Evolutionary conservation across 2,329 filamentous ascomycete species (phyloP).

Genomic region (Eurotiales sp.): DNA sequence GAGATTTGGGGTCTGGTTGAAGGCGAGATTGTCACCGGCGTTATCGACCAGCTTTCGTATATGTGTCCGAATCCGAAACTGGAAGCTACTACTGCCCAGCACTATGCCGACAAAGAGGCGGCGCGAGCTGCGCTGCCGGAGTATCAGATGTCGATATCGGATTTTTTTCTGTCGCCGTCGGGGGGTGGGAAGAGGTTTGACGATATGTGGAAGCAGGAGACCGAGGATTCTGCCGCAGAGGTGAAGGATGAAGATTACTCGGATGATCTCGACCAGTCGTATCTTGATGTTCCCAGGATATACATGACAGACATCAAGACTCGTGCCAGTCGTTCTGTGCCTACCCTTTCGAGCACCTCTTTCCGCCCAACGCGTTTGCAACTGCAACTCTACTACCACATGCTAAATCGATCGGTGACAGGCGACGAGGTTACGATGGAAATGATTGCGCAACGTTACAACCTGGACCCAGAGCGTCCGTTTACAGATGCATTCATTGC

Average conservation of each 20-base stretch:
- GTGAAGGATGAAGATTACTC: constrained; percentile 12
- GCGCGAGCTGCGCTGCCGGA: constrained; percentile 36
- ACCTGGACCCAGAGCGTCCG: constrained; percentile 57
- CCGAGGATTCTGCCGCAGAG: constrained; percentile 16
- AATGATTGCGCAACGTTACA: constrained; percentile 67
- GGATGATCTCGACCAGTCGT: constrained; percentile 14
- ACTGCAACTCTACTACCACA: constrained; percentile 81
- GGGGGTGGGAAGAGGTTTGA: constrained; percentile 33
- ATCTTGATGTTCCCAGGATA: constrained; percentile 37
- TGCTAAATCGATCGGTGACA: constrained; percentile 69
- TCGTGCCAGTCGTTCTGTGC: constrained; percentile 58
- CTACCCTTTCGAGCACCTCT: constrained; percentile 55
- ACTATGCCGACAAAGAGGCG: constrained; percentile 34
- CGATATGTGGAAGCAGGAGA: constrained; percentile 25
- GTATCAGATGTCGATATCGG: constrained; percentile 44
- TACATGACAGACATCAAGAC: constrained; percentile 92
- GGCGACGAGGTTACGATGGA: constrained; percentile 66
- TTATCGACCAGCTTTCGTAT: constrained; percentile 83
- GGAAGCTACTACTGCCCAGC: constrained; percentile 56
- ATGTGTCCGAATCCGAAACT: constrained; percentile 69
- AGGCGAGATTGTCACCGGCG: constrained; percentile 77
- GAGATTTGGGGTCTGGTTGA: constrained; percentile 83
- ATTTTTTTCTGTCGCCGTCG: constrained; percentile 40
- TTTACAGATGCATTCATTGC: constrained; percentile 80
- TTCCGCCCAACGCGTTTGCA: constrained; percentile 78